Evolutionary conservation across 805 yeast species (phyloP).

Genomic region (Suhomyces kilbournensis): DNA sequence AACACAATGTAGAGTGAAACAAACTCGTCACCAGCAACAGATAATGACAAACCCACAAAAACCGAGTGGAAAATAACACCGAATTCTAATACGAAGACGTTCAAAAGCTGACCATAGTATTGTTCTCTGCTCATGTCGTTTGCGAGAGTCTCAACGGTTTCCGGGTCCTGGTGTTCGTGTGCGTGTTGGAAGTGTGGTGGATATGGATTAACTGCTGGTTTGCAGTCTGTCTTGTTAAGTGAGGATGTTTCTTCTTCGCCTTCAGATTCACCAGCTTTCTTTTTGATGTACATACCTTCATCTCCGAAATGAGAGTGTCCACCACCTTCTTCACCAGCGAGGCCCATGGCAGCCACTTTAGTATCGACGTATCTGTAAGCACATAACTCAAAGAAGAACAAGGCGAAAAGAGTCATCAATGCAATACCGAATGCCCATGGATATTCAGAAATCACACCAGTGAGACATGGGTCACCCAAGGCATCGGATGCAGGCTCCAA

Average conservation of each 20-base stretch:
- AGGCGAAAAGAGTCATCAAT: slow-evolving; percentile 47
- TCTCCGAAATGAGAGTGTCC: slow-evolving; percentile 58
- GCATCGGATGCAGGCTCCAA: slow-evolving; percentile 66
- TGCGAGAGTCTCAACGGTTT: slow-evolving; percentile 34
- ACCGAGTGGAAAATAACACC: slow-evolving; percentile 84
- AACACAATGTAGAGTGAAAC: slow-evolving; percentile 66
- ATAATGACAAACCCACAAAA: slow-evolving; percentile 73
- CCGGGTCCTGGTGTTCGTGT: slow-evolving; percentile 43
- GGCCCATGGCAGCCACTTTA: slow-evolving; percentile 21
- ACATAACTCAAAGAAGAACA: slow-evolving; percentile 51
- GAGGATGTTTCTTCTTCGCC: slow-evolving; percentile 11
- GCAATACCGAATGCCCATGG: slow-evolving; percentile 57
- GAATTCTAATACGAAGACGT: slow-evolving; percentile 64
- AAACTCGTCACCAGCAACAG: slow-evolving; percentile 77
- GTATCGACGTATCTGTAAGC: slow-evolving; percentile 47
- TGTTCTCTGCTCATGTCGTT: slow-evolving; percentile 37
- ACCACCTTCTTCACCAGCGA: slow-evolving; percentile 19
- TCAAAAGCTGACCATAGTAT: slow-evolving; percentile 55
- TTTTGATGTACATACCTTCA: slow-evolving; percentile 26
- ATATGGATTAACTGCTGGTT: slow-evolving; percentile 16
- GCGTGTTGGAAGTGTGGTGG: slow-evolving; percentile 47
- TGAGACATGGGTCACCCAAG: slow-evolving; percentile 56
- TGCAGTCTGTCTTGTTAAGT: neutral
- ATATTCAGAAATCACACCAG: slow-evolving; percentile 52
- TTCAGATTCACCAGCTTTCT: slow-evolving; percentile 13